Evolutionary conservation across 148 eudicot genomes (phyloP).

Genomic region (Cornus suecica): DNA sequence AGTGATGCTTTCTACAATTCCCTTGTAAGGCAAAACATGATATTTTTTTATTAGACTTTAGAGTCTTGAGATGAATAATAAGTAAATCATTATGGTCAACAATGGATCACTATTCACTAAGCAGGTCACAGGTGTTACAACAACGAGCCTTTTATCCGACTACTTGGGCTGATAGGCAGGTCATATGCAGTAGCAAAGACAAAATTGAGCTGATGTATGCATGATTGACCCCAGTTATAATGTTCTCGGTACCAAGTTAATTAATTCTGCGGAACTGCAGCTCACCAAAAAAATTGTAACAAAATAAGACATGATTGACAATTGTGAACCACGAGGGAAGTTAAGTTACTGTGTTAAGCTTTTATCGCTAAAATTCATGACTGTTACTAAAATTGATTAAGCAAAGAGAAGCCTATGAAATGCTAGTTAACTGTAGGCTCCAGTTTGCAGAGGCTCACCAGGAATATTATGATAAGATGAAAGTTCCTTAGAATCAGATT

Average conservation of each 20-base stretch:
- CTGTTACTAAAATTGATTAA: no score
- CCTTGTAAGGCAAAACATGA: not conserved
- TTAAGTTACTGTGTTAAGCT: not conserved
- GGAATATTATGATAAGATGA: no score
- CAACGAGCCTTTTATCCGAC: no score
- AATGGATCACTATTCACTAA: not conserved
- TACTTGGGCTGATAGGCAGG: no score
- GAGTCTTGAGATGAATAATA: not conserved
- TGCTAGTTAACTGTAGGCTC: no score
- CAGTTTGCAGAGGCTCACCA: no score
- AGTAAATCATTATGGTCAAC: not conserved
- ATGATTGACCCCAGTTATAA: not conserved
- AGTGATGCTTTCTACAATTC: not conserved
- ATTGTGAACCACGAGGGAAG: not conserved
- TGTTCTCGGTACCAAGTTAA: not conserved
- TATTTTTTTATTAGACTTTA: no score
- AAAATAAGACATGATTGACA: not conserved
- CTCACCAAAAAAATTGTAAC: not conserved
- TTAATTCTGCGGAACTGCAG: no score
- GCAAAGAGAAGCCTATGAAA: no score
- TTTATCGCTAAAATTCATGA: not conserved
- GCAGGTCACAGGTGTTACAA: not conserved
- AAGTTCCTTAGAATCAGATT: not conserved
- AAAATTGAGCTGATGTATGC: not conserved
- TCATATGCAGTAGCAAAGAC: not conserved